phyloP scores from a whole-genome alignment of 2,329 filamentous ascomycete species.

The Metarhizium guizhouense region DNA sequence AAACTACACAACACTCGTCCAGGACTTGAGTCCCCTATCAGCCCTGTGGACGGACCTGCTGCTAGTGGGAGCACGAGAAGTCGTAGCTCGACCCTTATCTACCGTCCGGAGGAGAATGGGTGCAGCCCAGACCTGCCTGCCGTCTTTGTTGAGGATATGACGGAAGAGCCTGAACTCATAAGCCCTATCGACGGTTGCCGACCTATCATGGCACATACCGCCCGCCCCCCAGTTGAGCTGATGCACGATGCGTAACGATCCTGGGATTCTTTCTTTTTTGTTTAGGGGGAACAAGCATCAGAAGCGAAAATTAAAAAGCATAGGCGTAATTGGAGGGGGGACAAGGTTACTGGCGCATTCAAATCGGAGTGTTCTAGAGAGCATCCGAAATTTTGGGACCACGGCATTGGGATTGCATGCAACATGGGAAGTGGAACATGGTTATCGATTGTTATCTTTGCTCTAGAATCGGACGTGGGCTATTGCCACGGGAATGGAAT shows the following conservation, averaged over 20 bases:
- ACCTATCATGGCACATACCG: slow-evolving; percentile 50
- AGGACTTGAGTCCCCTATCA: slow-evolving; percentile 18
- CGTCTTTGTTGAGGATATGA: slow-evolving; percentile 60
- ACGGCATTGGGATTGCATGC: background rate
- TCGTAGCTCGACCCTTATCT: slow-evolving; percentile 57
- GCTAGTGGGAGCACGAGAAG: slow-evolving; percentile 33
- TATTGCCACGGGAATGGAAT: background rate
- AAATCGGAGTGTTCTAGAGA: background rate
- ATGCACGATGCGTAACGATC: slow-evolving; percentile 36
- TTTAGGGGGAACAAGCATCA: background rate
- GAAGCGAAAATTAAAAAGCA: background rate
- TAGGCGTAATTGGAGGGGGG: background rate
- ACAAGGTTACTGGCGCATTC: background rate
- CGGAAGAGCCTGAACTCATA: slow-evolving; percentile 40
- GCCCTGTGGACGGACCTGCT: slow-evolving; percentile 19
- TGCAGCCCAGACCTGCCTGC: slow-evolving; percentile 49
- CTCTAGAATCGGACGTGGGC: background rate
- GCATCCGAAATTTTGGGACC: background rate
- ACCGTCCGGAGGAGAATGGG: slow-evolving; percentile 49
- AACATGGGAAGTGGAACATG: background rate
- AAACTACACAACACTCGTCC: slow-evolving; percentile 39
- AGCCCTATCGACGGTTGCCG: slow-evolving; percentile 32
- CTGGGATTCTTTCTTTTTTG: background rate
- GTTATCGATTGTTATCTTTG: background rate
- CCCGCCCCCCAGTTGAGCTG: slow-evolving; percentile 56